Conservation (phyloP, 2,329 filamentous ascomycete genomes). For the Pseudocercospora crystallina region DNA sequence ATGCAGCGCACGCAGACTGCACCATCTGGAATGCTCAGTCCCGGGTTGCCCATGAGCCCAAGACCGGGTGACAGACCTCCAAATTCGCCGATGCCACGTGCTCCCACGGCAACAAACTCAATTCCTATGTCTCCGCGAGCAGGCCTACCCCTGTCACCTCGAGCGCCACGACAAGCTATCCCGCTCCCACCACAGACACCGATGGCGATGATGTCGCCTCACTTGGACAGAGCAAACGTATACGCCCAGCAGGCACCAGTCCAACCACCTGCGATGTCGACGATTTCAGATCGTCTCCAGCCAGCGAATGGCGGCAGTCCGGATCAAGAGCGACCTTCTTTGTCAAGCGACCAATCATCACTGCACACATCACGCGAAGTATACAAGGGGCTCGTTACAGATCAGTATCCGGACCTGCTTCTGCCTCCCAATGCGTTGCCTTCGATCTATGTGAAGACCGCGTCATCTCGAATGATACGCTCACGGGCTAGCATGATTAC, state of each 20-base stretch:
- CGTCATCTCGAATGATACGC: slow-evolving; percentile 91
- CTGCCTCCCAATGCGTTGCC: slow-evolving; percentile 85
- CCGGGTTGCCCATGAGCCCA: slow-evolving; percentile 64
- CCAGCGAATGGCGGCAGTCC: slow-evolving; percentile 22
- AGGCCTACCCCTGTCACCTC: slow-evolving; percentile 65
- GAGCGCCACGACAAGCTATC: slow-evolving; percentile 70
- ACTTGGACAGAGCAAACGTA: slow-evolving; percentile 40
- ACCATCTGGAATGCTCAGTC: slow-evolving; percentile 55
- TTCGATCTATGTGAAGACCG: slow-evolving; percentile 80
- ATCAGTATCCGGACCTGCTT: slow-evolving; percentile 82
- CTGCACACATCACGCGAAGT: slow-evolving; percentile 49
- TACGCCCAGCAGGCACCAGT: slow-evolving; percentile 31
- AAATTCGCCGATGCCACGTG: slow-evolving; percentile 59
- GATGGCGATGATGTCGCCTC: slow-evolving; percentile 59
- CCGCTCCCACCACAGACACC: slow-evolving; percentile 70
- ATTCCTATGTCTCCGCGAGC: slow-evolving; percentile 67
- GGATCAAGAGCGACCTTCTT: slow-evolving; percentile 28
- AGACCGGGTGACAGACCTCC: slow-evolving; percentile 61
- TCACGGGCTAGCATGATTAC: slow-evolving; percentile 82
- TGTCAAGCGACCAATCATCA: slow-evolving; percentile 26
- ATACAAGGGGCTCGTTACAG: slow-evolving; percentile 75
- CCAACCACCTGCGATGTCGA: slow-evolving; percentile 17
- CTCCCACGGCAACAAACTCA: slow-evolving; percentile 58
- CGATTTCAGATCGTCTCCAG: slow-evolving; percentile 25
- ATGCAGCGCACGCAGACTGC: slow-evolving; percentile 35